Evolutionary conservation across 768 basidiomycete species (phyloP), one percentile per base, ranked within the genome.

Genomic region (Calocybe gangraenosa): DNA sequence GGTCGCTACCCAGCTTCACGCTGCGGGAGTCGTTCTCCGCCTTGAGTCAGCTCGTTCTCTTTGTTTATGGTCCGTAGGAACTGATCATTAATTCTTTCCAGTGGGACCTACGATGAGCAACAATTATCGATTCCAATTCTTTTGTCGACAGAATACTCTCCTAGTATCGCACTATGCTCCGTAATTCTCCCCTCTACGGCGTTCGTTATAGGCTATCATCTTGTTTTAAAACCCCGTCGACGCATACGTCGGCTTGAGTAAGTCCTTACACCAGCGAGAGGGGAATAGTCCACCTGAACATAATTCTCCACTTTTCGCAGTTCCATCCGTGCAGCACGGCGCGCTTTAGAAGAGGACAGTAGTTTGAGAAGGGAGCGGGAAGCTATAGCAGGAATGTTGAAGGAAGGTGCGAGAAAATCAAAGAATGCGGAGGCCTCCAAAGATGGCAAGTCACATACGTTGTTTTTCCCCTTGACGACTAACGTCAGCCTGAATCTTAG

Each of bases 381-480:
- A 50, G 78, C 84, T 7, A 81, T 81, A 6, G 64, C 73, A 47
- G 65, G 63, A 42, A 64, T 94, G 36, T 74, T 95, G 54, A 75
- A 74, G 51, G 84, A 89, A 46, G 71, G 76, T 13, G 87, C 86
- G 11, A 71, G 70, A 58, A 78, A 77, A 55, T 83, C 81, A 56
- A 73, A 71, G 49, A 72, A 80, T 28, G 63, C 73, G 19, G 90
- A 94, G 63, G 74, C 71, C 50, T 70, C 73, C 18, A 80, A 74
- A 63, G 78, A 79, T 69, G 90, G 90, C 85, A 60, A 42, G 65
- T 52, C 33, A 20, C 10, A 19, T 17, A 21, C 30, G 4, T 31
- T 42, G 8, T 47, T 35, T 38, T 10, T 37, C n/a, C 23, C 33
- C 25, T 46, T 22, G 17, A 32, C 32, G 46, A 37, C 47, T 44